phyloP scores from a whole-genome alignment of 2,329 filamentous ascomycete species.

The Neonectria neomacrospora region DNA sequence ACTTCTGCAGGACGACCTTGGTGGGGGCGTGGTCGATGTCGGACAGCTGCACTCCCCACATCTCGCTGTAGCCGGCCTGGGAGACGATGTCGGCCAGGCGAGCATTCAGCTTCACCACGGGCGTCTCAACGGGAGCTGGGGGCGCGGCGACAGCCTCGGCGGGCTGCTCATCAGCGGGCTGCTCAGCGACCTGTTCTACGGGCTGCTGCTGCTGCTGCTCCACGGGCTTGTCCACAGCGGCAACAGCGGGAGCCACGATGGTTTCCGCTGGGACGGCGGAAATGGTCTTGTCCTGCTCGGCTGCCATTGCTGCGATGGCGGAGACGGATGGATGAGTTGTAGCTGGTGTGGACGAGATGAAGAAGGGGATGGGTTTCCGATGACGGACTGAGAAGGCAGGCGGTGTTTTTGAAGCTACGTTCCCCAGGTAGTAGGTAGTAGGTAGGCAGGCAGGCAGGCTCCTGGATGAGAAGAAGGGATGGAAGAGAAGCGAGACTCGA shows the following conservation, averaged over 20 bases:
- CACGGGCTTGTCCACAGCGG: constrained; percentile 29
- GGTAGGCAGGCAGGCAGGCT: background rate
- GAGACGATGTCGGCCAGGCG: constrained; percentile 68
- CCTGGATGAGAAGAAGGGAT: background rate
- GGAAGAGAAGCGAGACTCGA: background rate
- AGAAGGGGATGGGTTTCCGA: constrained; percentile 11
- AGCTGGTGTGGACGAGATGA: constrained; percentile 1
- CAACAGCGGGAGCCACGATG: constrained; percentile 19
- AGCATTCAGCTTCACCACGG: constrained; percentile 67
- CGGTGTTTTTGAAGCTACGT: too few species aligned
- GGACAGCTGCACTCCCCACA: constrained; percentile 84
- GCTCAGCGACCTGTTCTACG: constrained; percentile 29
- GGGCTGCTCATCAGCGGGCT: constrained; percentile 10
- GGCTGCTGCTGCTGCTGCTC: constrained; percentile 20
- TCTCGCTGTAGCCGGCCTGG: constrained; percentile 74
- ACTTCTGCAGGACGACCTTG: constrained; percentile 90
- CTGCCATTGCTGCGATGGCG: constrained; percentile 43
- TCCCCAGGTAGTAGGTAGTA: too few species aligned
- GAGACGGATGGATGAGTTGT: background rate
- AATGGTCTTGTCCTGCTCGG: constrained; percentile 43
- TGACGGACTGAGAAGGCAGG: constrained; percentile 2
- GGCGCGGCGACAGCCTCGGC: constrained; percentile 16
- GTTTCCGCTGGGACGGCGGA: constrained; percentile 25
- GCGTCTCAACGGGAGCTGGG: constrained; percentile 42
- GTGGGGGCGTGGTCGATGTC: constrained; percentile 73